Percentiles rank a stretch among this genome's conserved stretches.
These are phyloP conservation scores for Globisporangium takayamanum DNA, from an alignment of 352 stramenopile species.

Conservation along the genomic window DNA sequence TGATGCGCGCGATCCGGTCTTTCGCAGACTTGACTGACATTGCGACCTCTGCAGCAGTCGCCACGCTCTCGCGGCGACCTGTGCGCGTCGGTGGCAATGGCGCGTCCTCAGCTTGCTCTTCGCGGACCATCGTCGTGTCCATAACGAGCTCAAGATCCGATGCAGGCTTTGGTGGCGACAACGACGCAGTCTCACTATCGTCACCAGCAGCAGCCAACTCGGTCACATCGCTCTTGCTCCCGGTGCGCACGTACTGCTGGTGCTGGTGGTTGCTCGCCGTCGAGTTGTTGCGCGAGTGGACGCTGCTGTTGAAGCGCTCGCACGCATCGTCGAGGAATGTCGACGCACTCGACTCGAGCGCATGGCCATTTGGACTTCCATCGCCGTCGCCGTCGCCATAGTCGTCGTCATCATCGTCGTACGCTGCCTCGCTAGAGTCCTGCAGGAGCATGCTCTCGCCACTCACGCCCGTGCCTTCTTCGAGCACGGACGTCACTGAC, in stretches of 20 bases:
- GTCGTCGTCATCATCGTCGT: conserved; percentile 51
- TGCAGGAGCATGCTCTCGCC: conserved; percentile 10
- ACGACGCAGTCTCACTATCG: conserved; percentile 7
- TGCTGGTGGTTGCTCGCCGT: conserved; percentile 2
- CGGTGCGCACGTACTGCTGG: conserved; percentile 10
- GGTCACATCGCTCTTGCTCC: conserved; percentile 28
- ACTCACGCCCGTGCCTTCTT: conserved; percentile 12
- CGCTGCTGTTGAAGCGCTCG: conserved; percentile 7
- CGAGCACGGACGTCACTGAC: conserved; percentile 8
- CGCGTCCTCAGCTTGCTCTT: conserved; percentile 9
- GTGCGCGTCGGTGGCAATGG: conserved; percentile 6
- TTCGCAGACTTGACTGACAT: conserved; percentile 58
- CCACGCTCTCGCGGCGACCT: conserved; percentile 12
- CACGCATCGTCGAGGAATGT: conserved; percentile 14
- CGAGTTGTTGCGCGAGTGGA: conserved; percentile 4
- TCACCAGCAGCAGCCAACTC: conserved; percentile 15
- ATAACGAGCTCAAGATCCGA: conserved; percentile 16
- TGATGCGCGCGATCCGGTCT: conserved; percentile 43
- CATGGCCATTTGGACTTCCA: not conserved
- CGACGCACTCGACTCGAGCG: conserved; percentile 6
- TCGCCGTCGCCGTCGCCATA: conserved; percentile 17
- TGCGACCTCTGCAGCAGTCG: conserved; percentile 26
- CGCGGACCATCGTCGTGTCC: conserved; percentile 18
- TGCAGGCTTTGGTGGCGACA: conserved; percentile 6
- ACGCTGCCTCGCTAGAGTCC: conserved; percentile 20